Evolutionary conservation across 768 basidiomycete species (phyloP), one percentile per base, ranked within the genome.

Genomic region (Tulasnella sp.): DNA sequence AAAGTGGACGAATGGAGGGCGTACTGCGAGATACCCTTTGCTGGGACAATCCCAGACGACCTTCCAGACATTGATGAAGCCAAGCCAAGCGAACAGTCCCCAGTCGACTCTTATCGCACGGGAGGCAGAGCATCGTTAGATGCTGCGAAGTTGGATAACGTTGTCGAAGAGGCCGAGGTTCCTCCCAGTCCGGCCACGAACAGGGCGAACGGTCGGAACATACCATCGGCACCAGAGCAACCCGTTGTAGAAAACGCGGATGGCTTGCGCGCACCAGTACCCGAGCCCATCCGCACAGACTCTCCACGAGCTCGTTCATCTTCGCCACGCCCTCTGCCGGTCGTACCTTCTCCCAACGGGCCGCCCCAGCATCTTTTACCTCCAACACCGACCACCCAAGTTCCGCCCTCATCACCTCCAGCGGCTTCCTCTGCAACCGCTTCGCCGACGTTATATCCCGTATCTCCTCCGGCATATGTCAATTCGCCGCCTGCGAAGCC

Each of bases 11-110:
- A 92, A 84, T 93, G 89, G 89, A 86, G 88, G 72, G 85, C 89
- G 6, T 83, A 91, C 2, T 93, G 92, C 79, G 93, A 94, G 83
- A 92, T 91, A 15, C 88, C 88, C 11, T 94, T 92, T 91, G 83
- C 84, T 5, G 89, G 90, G 0, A 75, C 82, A 17, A 78, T 84
- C 25, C 84, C 84, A 1, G 79, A 80, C 45, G 82, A 80, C 75
- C 77, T 85, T 8, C 82, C 80, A 0, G 80, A 83, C 42, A 45
- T 75, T 72, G 64, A 8, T 67, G 31, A 49, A 58, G 29, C 14
- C 58, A 64, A 64, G 58, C 22, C 58, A 64, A 34, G 58, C 58
- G 58, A 64, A 49, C 49, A 49, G 12, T 64, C 58, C 31, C 58
- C 58, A 64, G 58, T 64, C 5, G 58, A 64, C 15, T 64, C 58